Evolutionary conservation across 768 basidiomycete species (phyloP).

Genomic region (Myochromella boudieri): DNA sequence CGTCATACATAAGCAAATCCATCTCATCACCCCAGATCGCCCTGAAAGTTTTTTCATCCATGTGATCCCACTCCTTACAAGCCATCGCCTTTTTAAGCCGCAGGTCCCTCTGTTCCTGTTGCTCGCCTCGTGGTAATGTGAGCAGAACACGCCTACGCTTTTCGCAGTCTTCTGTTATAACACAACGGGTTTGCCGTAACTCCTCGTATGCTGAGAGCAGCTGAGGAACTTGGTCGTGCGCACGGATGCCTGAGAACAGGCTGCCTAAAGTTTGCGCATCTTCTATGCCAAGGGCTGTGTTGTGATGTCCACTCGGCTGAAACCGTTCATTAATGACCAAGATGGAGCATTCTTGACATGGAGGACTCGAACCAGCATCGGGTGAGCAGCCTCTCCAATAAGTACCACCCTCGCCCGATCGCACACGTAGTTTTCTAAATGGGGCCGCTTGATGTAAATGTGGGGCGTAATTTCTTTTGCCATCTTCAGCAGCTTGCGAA

Average conservation of each 20-base stretch:
- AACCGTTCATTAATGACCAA: not conserved
- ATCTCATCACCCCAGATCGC: slow-evolving; percentile 54
- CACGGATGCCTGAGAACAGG: slow-evolving; percentile 54
- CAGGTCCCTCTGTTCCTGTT: slow-evolving; percentile 44
- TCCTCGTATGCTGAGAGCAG: slow-evolving; percentile 59
- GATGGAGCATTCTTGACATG: not conserved
- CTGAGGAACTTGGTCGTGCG: slow-evolving; percentile 45
- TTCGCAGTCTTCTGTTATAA: slow-evolving; percentile 45
- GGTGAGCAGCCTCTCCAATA: slow-evolving; percentile 64
- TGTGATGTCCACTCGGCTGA: slow-evolving; percentile 57
- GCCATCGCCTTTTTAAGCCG: slow-evolving; percentile 34
- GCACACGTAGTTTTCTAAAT: slow-evolving; percentile 50
- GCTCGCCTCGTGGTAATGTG: slow-evolving; percentile 40
- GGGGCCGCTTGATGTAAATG: slow-evolving; percentile 26
- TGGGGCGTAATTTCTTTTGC: slow-evolving; percentile 29
- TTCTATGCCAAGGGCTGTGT: slow-evolving; percentile 53
- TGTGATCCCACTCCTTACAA: slow-evolving; percentile 34
- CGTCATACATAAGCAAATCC: slow-evolving; percentile 49
- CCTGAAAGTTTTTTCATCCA: slow-evolving; percentile 45
- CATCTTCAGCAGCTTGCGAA: slow-evolving; percentile 32
- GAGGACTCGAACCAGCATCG: slow-evolving; percentile 39
- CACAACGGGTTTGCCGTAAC: slow-evolving; percentile 51
- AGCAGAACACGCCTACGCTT: slow-evolving; percentile 44
- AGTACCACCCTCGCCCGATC: slow-evolving; percentile 45
- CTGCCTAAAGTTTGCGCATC: slow-evolving; percentile 61